Base-by-base conservation (phyloP, 2,329 filamentous ascomycete species). In the Hypoxylon sp. region DNA sequence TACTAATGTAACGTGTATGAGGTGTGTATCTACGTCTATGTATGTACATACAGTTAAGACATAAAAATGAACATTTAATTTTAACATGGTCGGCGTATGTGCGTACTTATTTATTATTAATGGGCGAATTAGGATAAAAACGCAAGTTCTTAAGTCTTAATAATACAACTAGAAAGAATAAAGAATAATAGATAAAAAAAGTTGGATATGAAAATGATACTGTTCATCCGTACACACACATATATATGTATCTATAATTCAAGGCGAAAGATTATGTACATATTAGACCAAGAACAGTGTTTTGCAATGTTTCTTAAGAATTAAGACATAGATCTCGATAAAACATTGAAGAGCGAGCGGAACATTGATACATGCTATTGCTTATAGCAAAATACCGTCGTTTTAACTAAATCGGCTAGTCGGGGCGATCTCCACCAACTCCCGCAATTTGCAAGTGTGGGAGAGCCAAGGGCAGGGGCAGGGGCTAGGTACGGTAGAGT, bases 381-480 rank as follows among this genome's bases (percentile, higher is more conserved):
- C 5, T 17, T 44, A 42, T n/a, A 42, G 13, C 8, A 6, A 22
- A 26, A 39, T 19, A 58, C 55, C 26, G 55, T 58, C 14, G 17
- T 50, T 60, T 52, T 60, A 60, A 33, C 10, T 3, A 37, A 51
- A 42, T 33, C 47, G 42, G 56, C 47, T 44, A 42, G 47, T 60
- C 56, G 33, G 47, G 33, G 50, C 42, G 31, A 14, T 9, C 50
- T 62, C 31, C 48, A 55, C 39, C 46, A 14, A 44, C 11, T 39
- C 44, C 56, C 35, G 22, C 26, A 48, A 52, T 31, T 24, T 44
- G 39, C 39, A 44, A 44, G 17, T 17, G 39, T 44, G 39, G 17
- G 39, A 44, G 39, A 10, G 13, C 39, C 3, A 17, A n/a, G 8
- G 9, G 33, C 19, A 22, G 29, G 26, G 26, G 26, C 26, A 29